Percentiles rank a stretch among this genome's conserved stretches.
These are phyloP conservation scores for Solanum ossicruentum DNA, from an alignment of 257 asterid species.

Conservation along the genomic window DNA sequence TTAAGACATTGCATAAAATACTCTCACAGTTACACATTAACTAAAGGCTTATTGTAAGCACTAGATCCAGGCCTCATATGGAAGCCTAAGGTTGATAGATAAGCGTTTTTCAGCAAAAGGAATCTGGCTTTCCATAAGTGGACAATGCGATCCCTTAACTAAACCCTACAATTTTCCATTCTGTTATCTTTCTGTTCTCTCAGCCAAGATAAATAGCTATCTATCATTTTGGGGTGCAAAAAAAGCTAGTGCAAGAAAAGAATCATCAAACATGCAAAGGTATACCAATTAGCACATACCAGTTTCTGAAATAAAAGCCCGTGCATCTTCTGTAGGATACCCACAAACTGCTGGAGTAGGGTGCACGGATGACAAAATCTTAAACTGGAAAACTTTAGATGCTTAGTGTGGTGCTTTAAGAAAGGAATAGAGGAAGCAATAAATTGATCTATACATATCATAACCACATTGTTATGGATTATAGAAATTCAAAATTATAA, in stretches of 20 bases:
- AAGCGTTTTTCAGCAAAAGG: not conserved
- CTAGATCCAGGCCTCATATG: not conserved
- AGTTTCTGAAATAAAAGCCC: conserved; percentile 57
- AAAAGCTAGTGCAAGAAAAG: not conserved
- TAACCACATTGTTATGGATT: not conserved
- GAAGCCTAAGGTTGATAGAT: not conserved
- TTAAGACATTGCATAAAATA: not conserved
- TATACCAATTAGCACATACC: conserved; percentile 29
- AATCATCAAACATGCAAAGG: not conserved
- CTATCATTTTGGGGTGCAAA: not conserved
- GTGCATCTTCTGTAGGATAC: conserved; percentile 82
- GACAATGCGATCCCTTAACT: not conserved
- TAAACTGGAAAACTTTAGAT: conserved; percentile 42
- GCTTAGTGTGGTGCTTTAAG: not conserved
- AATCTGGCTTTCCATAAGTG: not conserved
- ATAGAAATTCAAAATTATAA: not conserved
- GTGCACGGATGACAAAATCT: conserved; percentile 77
- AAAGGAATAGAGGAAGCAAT: not conserved
- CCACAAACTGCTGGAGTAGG: conserved; percentile 99
- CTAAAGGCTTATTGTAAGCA: not conserved
- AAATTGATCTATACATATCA: not conserved
- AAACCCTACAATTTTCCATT: not conserved
- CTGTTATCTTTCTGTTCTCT: not conserved
- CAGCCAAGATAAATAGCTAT: not conserved
- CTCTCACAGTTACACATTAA: not conserved